phyloP scores from a whole-genome alignment of 2,329 filamentous ascomycete species.

The Beauveria caledonica region DNA sequence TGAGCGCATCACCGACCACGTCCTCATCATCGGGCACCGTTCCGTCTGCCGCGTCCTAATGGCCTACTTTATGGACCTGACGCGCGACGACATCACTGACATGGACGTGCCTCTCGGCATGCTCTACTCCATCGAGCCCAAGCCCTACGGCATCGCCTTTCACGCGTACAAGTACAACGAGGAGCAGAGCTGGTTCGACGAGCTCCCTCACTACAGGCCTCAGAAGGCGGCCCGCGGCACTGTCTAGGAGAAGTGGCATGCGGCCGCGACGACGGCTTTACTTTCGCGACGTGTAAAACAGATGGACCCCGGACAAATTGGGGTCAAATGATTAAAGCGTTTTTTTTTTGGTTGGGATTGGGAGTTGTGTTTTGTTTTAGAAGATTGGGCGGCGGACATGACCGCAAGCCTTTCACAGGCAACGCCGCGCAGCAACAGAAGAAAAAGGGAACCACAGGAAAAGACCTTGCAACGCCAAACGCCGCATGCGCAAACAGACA shows the following conservation, averaged over 20 bases:
- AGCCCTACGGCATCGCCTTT: slow-evolving; percentile 96
- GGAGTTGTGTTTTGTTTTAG: neutral
- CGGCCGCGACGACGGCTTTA: neutral
- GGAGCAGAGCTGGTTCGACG: slow-evolving; percentile 69
- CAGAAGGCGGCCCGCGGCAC: slow-evolving; percentile 36
- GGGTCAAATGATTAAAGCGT: neutral
- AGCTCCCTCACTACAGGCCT: slow-evolving; percentile 76
- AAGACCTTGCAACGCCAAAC: neutral
- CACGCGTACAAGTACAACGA: slow-evolving; percentile 90
- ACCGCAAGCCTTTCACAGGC: neutral
- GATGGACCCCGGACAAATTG: neutral
- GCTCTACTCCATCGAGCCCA: slow-evolving; percentile 90
- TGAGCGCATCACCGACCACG: slow-evolving; percentile 93
- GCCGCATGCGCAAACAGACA: neutral
- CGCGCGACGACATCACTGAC: slow-evolving; percentile 84
- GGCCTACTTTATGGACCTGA: slow-evolving; percentile 93
- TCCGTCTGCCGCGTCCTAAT: slow-evolving; percentile 87
- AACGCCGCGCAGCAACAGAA: neutral
- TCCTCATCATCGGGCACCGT: slow-evolving; percentile 85
- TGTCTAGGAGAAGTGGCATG: slow-evolving; percentile 7
- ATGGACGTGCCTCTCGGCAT: slow-evolving; percentile 90
- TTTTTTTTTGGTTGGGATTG: neutral
- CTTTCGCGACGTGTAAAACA: slow-evolving; percentile 7
- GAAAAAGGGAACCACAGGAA: slow-evolving; percentile 6
- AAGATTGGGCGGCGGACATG: neutral